Evolutionary conservation across 345 rosid genomes (phyloP).

Genomic region (Barbarea vulgaris): DNA sequence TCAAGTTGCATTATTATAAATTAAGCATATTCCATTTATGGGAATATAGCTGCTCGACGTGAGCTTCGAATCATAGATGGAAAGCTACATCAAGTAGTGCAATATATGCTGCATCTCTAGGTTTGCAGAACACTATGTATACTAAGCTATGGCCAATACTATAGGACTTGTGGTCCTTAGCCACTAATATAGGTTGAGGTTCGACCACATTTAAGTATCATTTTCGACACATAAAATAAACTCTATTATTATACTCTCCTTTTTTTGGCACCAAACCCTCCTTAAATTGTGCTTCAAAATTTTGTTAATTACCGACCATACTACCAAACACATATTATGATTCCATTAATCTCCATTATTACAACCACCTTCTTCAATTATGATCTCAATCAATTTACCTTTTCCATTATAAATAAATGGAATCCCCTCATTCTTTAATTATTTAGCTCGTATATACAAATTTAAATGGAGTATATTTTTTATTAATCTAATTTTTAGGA

Average conservation of each 20-base stretch:
- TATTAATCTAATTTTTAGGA: too few species aligned
- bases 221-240: background rate
- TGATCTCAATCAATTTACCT: slow-evolving; percentile 13
- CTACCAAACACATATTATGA: slow-evolving; percentile 34
- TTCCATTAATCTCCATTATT: slow-evolving; percentile 34
- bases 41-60: too few species aligned
- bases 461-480: too few species aligned
- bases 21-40: too few species aligned
- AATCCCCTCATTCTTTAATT: background rate
- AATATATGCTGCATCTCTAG: too few species aligned
- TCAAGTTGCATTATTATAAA: too few species aligned
- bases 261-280: background rate
- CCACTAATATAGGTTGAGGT: background rate
- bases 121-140: background rate
- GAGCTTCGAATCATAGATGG: too few species aligned
- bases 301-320: slow-evolving; percentile 33
- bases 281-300: slow-evolving; percentile 11
- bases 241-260: background rate
- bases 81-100: too few species aligned
- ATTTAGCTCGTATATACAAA: background rate
- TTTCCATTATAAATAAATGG: background rate
- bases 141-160: background rate
- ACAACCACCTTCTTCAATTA: slow-evolving; percentile 29
- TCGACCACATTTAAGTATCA: background rate
- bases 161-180: background rate